Conservation (phyloP, 495 filamentous ascomycete species). For the Lindgomyces ingoldianus region DNA sequence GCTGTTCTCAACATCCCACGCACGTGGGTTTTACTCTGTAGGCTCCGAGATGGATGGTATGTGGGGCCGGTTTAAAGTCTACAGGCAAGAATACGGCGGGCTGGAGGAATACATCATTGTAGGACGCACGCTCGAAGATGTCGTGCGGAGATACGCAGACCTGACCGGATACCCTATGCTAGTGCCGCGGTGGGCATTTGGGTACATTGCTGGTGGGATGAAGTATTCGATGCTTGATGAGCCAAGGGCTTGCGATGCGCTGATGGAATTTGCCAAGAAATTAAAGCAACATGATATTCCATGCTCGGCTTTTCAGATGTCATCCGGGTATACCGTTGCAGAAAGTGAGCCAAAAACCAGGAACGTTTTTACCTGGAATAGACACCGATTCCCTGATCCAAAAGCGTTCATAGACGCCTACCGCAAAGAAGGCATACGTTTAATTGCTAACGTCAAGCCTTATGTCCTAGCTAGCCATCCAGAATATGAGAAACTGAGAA, state of each 20-base stretch:
- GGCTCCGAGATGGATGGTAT: constrained; percentile 72
- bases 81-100: constrained; percentile 68
- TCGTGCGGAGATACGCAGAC: constrained; percentile 64
- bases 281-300: constrained; percentile 64
- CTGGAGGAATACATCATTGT: constrained; percentile 70
- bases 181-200: constrained; percentile 67
- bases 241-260: constrained; percentile 58
- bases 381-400: constrained; percentile 65
- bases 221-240: constrained; percentile 67
- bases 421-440: constrained; percentile 62
- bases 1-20: constrained; percentile 66
- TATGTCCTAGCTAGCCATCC: constrained; percentile 67
- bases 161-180: constrained; percentile 65
- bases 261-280: constrained; percentile 62
- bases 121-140: constrained; percentile 62
- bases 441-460: constrained; percentile 71
- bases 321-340: constrained; percentile 69
- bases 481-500: constrained; percentile 58
- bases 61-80: constrained; percentile 70
- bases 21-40: constrained; percentile 62
- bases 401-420: constrained; percentile 60
- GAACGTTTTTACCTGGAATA: constrained; percentile 73
- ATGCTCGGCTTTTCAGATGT: constrained; percentile 72
- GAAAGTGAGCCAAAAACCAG: constrained; percentile 64
- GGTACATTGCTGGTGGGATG: constrained; percentile 69